Evolutionary conservation across 768 basidiomycete species (phyloP), one percentile per base, ranked within the genome.

Genomic region (Trametes elegans): DNA sequence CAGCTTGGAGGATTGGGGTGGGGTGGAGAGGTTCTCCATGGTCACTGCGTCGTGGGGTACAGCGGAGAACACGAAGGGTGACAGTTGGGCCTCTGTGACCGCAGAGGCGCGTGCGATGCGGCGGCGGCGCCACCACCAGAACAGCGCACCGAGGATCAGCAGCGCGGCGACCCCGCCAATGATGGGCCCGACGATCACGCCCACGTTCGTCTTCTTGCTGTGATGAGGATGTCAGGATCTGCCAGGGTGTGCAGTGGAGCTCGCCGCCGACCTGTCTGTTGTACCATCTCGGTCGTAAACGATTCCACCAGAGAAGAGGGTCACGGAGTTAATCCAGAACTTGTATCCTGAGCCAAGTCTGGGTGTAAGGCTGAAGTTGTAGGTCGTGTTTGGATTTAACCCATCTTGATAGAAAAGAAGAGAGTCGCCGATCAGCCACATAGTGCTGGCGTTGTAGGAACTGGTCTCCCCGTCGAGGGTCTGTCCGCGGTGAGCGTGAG

Each of bases 381-480:
- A 86, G 5, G 59, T 49, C 3, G 52, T 23, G 41, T 68, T 70
- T 10, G 79, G 72, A 60, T 88, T 73, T 28, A 92, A 75, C 16
- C 80, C 80, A 27, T 79, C 80, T 23, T 80, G 75, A 57, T 79
- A 85, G 65, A 84, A 90, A 14, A 92, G 72, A 4, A 88, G 71
- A 13, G 82, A 70, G 43, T 68, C 62, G 44, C 74, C 66, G 28
- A 69, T 60, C 8, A 66, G 39, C 68, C 66, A 70, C 50, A 56
- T 58, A 3, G 87, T 82, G 53, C 69, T 69, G 1, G 77, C 82
- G 29, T 79, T 79, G 48, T 82, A 70, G 4, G 52, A 66, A 32
- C 75, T 73, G 1, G 31, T 23, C 18, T 26, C 24, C 6, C 60
- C 64, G 55, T 83, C 79, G 2, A 82, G 78, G 21, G 60, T 74